Evolutionary conservation across 176 grass and related monocot genomes (phyloP).

Genomic region (Carex pumila): DNA sequence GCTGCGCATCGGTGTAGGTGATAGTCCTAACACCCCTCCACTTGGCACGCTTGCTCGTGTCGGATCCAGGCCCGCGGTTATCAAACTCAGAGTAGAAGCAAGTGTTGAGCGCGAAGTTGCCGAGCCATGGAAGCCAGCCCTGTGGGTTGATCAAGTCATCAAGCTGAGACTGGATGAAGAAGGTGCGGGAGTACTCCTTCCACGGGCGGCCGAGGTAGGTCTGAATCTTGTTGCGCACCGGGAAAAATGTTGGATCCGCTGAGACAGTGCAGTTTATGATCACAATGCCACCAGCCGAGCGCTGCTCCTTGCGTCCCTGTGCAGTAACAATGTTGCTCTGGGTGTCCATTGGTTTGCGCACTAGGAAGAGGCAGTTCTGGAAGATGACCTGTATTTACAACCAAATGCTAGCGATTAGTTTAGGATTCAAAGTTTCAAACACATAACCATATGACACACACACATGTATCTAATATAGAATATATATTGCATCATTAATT

Average conservation of each 20-base stretch:
- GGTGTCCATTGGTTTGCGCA: conserved; percentile 50
- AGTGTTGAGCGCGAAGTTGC: conserved; percentile 55
- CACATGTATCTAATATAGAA: neutral
- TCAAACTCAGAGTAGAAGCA: conserved; percentile 85
- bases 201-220: conserved; percentile 79
- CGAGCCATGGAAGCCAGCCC: conserved; percentile 73
- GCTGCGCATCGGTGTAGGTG: conserved; percentile 34
- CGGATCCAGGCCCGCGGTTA: conserved; percentile 58
- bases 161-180: conserved; percentile 66
- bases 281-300: conserved; percentile 34
- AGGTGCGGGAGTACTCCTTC: conserved; percentile 77
- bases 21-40: conserved; percentile 73
- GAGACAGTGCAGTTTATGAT: conserved; percentile 78
- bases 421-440: neutral
- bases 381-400: conserved; percentile 27
- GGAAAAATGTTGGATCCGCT: conserved; percentile 38
- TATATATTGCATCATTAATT: neutral
- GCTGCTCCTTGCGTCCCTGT: conserved; percentile 50
- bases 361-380: conserved; percentile 56
- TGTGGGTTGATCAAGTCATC: conserved; percentile 55
- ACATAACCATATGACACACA: neutral
- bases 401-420: neutral
- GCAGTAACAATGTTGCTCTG: conserved; percentile 73
- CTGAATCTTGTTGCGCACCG: conserved; percentile 16
- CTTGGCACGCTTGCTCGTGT: conserved; percentile 50